Conservation (phyloP, 2,329 filamentous ascomycete species). For the Ilyonectria robusta region DNA sequence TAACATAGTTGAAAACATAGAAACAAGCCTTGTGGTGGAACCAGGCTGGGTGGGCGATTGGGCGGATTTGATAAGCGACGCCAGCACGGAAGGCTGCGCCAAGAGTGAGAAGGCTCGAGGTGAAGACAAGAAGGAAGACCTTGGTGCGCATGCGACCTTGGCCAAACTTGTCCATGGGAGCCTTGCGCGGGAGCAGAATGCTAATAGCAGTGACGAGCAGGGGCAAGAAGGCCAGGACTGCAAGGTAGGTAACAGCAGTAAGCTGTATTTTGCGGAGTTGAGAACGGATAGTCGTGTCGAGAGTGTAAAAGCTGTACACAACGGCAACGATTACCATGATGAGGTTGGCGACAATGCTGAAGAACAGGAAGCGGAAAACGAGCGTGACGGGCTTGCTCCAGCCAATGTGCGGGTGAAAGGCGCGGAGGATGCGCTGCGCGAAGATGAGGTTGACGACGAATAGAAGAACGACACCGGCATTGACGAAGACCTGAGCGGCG, state of each 20-base stretch:
- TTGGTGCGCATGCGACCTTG: slow-evolving; percentile 77
- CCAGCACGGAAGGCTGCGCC: slow-evolving; percentile 79
- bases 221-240: slow-evolving; percentile 71
- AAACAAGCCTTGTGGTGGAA: slow-evolving; percentile 81
- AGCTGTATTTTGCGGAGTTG: slow-evolving; percentile 77
- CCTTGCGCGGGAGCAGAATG: slow-evolving; percentile 63
- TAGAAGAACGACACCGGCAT: slow-evolving; percentile 80
- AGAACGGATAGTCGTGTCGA: slow-evolving; percentile 62
- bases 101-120: slow-evolving; percentile 72
- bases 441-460: slow-evolving; percentile 86
- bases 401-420: slow-evolving; percentile 78
- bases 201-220: slow-evolving; percentile 68
- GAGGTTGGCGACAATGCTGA: slow-evolving; percentile 70
- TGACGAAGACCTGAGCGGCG: slow-evolving; percentile 78
- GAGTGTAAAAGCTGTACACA: slow-evolving; percentile 77
- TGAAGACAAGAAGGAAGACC: slow-evolving; percentile 72
- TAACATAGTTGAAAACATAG: slow-evolving; percentile 83
- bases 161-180: slow-evolving; percentile 67
- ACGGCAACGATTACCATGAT: slow-evolving; percentile 76
- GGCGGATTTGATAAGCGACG: slow-evolving; percentile 67
- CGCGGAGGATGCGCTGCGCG: slow-evolving; percentile 80
- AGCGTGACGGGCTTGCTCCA: slow-evolving; percentile 71
- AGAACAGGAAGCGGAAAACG: slow-evolving; percentile 71
- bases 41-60: slow-evolving; percentile 71
- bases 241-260: slow-evolving; percentile 74